Base-by-base conservation (phyloP, 106 monocot genomes). In the Xerophyta viscosa region DNA sequence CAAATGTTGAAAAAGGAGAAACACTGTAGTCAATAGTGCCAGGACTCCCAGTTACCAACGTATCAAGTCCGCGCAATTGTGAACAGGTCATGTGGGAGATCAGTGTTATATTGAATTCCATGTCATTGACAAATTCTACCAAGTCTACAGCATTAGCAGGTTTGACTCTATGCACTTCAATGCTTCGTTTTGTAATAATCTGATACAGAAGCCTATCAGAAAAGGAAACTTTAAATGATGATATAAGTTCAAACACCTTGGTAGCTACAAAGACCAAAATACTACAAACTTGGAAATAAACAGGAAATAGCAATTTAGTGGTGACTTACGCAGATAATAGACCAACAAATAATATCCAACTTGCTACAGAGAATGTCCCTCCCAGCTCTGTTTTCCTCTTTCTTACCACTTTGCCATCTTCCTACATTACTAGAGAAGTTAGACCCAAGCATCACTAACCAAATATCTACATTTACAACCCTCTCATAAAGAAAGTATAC, bases 351-450 rank as follows among this genome's bases (percentile, higher is more conserved):
- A 94, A 43, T 61, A 94, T 84, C 70, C 68, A 76, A 70, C 78
- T 81, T 62, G 94, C 94, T 29, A 88, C 72, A 41, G 94, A 94
- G 58, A 84, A 88, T n/a, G 81, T 73, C 28, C 94, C 94, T 37
- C 94, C 94, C 39, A 94, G 51, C 66, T 94, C 94, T 30, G 94
- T 94, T 81, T 74, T 81, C 67, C 94, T 74, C 70, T 84, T 81
- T 44, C 52, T 62, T 41, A 94, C 78, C 19, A 68, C 66, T 61
- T 76, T 75, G 47, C 50, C 62, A 27, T 88, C 88, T 29, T 84
- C 88, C 94, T 94, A 65, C 31, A 70, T 56, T 27, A 54, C 22
- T 20, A 55, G 8, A 46, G 14, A 46, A 55, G n/a, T 44, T 44
- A 17, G n/a, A 14, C n/a, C 43, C n/a, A 44, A 44, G n/a, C 43